phyloP scores from a whole-genome alignment of 2,329 filamentous ascomycete genomes.

The Graphilbum sp. region DNA sequence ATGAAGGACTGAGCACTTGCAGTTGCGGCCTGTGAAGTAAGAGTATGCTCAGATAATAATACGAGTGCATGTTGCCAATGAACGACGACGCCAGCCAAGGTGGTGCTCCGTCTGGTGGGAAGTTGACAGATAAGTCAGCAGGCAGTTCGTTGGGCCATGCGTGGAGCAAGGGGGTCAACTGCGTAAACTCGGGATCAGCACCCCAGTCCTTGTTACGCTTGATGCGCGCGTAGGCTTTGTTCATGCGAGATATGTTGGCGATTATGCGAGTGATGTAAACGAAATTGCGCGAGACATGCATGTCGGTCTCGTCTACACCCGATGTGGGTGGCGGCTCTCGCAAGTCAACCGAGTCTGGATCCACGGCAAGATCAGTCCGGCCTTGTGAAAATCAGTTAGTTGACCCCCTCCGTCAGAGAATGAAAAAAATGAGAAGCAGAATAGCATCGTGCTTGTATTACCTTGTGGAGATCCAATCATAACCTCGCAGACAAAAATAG shows the following conservation, averaged over 20 bases:
- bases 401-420: not conserved
- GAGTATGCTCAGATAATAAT: constrained; percentile 73
- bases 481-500: constrained; percentile 67
- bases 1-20: constrained; percentile 56
- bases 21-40: constrained; percentile 80
- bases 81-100: constrained; percentile 81
- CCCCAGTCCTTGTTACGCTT: constrained; percentile 64
- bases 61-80: constrained; percentile 75
- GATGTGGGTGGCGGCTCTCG: constrained; percentile 44
- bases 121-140: constrained; percentile 58
- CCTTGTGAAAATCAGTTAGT: constrained; percentile 29
- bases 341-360: constrained; percentile 61
- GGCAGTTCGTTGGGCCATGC: constrained; percentile 66
- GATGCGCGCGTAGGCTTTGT: constrained; percentile 54
- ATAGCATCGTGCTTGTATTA: constrained; percentile 17
- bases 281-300: constrained; percentile 67
- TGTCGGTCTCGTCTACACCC: constrained; percentile 59
- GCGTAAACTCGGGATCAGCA: constrained; percentile 65
- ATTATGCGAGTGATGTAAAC: constrained; percentile 65
- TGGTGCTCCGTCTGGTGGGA: constrained; percentile 60
- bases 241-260: constrained; percentile 63
- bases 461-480: constrained; percentile 94
- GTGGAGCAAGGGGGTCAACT: constrained; percentile 61
- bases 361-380: constrained; percentile 62
- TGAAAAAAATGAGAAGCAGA: not conserved